Percentiles rank a stretch among this genome's conserved stretches.
phyloP scores from a whole-genome alignment of 2,329 filamentous ascomycete genomes.

The Sporothrix protearum region DNA sequence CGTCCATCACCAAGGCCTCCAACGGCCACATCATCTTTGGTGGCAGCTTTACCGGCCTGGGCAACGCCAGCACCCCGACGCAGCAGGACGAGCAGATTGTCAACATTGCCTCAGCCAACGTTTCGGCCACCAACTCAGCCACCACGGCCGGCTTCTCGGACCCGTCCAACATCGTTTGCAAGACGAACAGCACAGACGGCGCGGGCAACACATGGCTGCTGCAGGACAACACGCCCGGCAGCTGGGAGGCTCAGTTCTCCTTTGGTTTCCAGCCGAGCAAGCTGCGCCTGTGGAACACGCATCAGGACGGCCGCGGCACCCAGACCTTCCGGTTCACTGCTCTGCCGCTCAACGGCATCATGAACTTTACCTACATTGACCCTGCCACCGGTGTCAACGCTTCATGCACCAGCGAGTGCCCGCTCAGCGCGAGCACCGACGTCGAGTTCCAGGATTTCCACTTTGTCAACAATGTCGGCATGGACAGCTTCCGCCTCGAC shows the following conservation, averaged over 20 bases:
- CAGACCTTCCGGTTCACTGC: slow-evolving; percentile 85
- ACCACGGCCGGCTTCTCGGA: slow-evolving; percentile 64
- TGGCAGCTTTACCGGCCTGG: slow-evolving; percentile 81
- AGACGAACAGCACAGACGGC: slow-evolving; percentile 61
- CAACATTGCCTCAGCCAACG: slow-evolving; percentile 75
- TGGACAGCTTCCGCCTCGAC: slow-evolving; percentile 81
- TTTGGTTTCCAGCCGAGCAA: slow-evolving; percentile 87
- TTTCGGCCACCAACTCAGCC: slow-evolving; percentile 64
- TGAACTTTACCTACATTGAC: slow-evolving; percentile 92
- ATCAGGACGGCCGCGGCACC: slow-evolving; percentile 77
- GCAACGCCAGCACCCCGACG: slow-evolving; percentile 69
- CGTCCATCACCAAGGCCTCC: slow-evolving; percentile 73
- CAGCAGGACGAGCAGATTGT: slow-evolving; percentile 72
- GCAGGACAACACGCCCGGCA: slow-evolving; percentile 69
- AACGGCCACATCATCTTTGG: slow-evolving; percentile 89
- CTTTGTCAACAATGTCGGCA: slow-evolving; percentile 83
- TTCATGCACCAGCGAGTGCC: slow-evolving; percentile 78
- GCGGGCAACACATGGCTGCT: slow-evolving; percentile 81
- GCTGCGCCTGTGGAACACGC: slow-evolving; percentile 83
- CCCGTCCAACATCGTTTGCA: slow-evolving; percentile 79
- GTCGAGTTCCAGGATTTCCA: slow-evolving; percentile 79
- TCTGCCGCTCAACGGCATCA: slow-evolving; percentile 82
- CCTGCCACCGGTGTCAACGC: slow-evolving; percentile 62
- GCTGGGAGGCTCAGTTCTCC: slow-evolving; percentile 76
- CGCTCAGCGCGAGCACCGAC: slow-evolving; percentile 68